These are phyloP conservation scores for Penicillium steckii DNA, from an alignment of 495 filamentous ascomycete species.

Conservation along the genomic window DNA sequence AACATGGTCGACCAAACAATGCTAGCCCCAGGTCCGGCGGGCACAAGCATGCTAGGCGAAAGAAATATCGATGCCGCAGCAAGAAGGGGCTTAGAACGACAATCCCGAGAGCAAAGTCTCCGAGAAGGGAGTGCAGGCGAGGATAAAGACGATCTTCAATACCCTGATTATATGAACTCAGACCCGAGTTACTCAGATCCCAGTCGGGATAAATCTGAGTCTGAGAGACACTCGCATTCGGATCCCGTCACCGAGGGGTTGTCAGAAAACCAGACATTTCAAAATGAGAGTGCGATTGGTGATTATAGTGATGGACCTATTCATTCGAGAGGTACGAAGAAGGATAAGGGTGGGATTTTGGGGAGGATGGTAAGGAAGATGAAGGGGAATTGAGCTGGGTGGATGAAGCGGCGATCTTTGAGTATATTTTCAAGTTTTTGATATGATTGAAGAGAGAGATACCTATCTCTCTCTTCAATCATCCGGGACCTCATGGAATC, in stretches of 20 bases:
- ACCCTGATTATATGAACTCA: no score
- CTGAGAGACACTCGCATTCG: no score
- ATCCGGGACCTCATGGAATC: no score
- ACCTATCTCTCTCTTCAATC: no score
- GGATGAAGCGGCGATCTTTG: no score
- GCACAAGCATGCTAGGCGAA: constrained; percentile 18
- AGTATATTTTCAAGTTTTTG: no score
- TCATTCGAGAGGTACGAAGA: background rate
- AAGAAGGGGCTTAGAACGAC: constrained; percentile 4
- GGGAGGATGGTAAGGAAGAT: background rate
- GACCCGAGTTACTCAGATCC: no score
- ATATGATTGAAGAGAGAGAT: no score
- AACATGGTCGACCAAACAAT: constrained; percentile 7
- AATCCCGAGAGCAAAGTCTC: background rate
- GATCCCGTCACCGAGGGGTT: no score
- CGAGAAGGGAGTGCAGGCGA: background rate
- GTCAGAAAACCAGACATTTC: no score
- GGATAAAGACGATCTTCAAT: background rate
- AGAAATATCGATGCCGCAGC: constrained; percentile 15
- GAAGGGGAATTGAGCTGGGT: background rate
- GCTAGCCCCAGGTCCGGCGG: constrained; percentile 10
- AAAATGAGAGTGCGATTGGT: background rate
- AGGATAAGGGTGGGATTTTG: background rate
- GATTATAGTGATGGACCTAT: background rate
- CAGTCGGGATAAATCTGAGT: no score